Evolutionary conservation across 2,329 filamentous ascomycete genomes (phyloP).

Genomic region (Penicillium sp.): DNA sequence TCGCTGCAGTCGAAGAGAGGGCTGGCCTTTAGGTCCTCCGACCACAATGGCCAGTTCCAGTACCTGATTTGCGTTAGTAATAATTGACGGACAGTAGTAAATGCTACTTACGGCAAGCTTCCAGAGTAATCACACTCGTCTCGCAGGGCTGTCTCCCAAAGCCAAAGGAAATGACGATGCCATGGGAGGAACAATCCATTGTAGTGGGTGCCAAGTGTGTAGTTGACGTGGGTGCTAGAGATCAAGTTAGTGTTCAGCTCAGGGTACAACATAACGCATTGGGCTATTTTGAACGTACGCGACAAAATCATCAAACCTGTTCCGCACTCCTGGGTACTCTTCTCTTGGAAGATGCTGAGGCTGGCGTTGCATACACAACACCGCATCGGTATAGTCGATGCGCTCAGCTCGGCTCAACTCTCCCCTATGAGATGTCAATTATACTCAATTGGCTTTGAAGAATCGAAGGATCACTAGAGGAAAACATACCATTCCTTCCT

Average conservation of each 20-base stretch:
- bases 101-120: conserved; percentile 18
- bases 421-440: conserved; percentile 15
- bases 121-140: conserved; percentile 40
- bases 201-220: conserved; percentile 26
- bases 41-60: conserved; percentile 48
- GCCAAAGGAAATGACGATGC: conserved; percentile 33
- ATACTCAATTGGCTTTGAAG: not conserved
- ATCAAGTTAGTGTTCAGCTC: not conserved
- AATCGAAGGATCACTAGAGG: no score
- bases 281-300: conserved; percentile 18
- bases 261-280: not conserved
- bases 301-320: conserved; percentile 31
- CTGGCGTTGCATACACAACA: conserved; percentile 23
- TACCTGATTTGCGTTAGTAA: conserved; percentile 31
- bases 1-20: conserved; percentile 51
- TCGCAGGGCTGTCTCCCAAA: conserved; percentile 31
- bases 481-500: conserved; percentile 20
- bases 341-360: conserved; percentile 20
- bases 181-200: conserved; percentile 30
- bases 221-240: conserved; percentile 27
- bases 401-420: conserved; percentile 18
- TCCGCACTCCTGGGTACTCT: conserved; percentile 26
- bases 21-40: conserved; percentile 39
- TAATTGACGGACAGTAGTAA: not conserved
- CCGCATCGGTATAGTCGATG: conserved; percentile 27